Evolutionary conservation across 2,329 filamentous ascomycete species (phyloP), one percentile per base, ranked within the genome.

Genomic region (Exophiala mesophila): DNA sequence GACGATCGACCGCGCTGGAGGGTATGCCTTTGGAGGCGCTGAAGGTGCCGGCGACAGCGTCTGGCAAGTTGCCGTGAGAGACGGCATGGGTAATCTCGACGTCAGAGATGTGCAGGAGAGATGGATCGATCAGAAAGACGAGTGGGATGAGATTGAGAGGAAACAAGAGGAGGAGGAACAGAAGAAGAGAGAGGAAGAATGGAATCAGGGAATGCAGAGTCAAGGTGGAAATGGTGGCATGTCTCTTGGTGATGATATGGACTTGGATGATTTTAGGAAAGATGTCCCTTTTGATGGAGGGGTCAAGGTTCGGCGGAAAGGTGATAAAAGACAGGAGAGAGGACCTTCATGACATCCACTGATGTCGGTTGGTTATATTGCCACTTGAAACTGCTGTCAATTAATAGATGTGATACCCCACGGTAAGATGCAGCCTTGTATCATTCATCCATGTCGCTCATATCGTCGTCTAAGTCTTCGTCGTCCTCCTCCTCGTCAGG

Each of bases 61-160:
- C n/a, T 98, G 92, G 92, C 87, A 94, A 59, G 82, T 97, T 32
- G 88, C 92, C 2, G 94, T 97, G 80, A 80, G 88, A 43, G 76
- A 82, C 49, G 75, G 76, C 2, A 68, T 75, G 54, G 75, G 76
- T 45, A 78, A 80, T 24, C 80, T 94, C 73, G 88, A 94, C 56
- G 80, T 88, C 7, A 73, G 83, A 46, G 90, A 98, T 64, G 82
- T 97, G 50, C 92, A 98, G 66, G 92, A 98, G 68, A 76, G 92
- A 48, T 98, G 92, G 92, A 70, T 98, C 21, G 90, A 97, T 65
- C 75, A 82, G 29, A 92, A 89, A 61, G 89, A 89, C 12, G 87
- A 84, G 52, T 88, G 87, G 58, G 92, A 98, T 63, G 82, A 83
- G 55, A 68, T 80, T 47, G 92, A 97, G 70, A 71, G 74, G 45